Evolutionary conservation across 139 green algal genomes (phyloP).

Genomic region (Astrephomene gubernaculifera): DNA sequence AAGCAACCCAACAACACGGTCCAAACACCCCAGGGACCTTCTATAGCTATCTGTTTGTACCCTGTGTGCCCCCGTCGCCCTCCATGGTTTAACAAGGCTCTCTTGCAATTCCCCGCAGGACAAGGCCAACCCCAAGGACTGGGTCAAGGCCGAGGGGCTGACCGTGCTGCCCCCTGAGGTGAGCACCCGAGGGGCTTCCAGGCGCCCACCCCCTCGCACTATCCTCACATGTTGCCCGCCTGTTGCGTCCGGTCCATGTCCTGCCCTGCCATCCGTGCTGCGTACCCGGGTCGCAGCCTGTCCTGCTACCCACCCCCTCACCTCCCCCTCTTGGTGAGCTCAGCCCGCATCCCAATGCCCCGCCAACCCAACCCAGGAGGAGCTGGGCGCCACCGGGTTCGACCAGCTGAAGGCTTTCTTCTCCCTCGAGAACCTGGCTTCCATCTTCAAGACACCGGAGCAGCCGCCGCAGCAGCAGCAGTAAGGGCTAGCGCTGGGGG

Average conservation of each 20-base stretch:
- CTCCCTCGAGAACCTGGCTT: constrained; percentile 8
- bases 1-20: not conserved
- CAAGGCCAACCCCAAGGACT: constrained; percentile 70
- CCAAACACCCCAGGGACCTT: not conserved
- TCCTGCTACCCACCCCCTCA: too few relatives aligned
- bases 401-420: constrained; percentile 37
- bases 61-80: not conserved
- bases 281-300: too few relatives aligned
- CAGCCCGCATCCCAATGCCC: too few relatives aligned
- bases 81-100: not conserved
- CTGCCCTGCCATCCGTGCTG: too few relatives aligned
- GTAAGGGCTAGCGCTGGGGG: not conserved
- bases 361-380: constrained; percentile 64
- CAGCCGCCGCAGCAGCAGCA: constrained; percentile 7
- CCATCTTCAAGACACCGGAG: constrained; percentile 32
- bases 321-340: too few relatives aligned
- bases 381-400: constrained; percentile 51
- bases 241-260: too few relatives aligned
- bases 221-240: too few relatives aligned
- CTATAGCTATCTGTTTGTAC: not conserved
- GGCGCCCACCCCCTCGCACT: too few relatives aligned
- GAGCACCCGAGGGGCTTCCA: too few relatives aligned
- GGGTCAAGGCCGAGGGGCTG: constrained; percentile 67
- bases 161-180: too few relatives aligned
- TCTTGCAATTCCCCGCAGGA: constrained; percentile 45